phyloP scores from a whole-genome alignment of 345 rosid genomes.

The Orychophragmus violaceus region DNA sequence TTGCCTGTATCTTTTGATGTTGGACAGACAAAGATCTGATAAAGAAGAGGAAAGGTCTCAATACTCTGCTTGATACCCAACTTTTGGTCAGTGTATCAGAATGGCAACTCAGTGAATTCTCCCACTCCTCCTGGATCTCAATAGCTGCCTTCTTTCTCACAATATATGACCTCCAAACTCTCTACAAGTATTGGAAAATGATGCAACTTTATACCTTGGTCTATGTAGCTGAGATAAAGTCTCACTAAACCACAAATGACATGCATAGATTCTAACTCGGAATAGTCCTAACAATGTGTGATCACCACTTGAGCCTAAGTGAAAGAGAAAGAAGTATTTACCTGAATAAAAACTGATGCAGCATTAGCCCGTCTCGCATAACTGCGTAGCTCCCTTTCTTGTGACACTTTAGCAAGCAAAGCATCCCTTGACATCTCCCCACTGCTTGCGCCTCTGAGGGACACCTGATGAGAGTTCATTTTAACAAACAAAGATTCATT shows the following conservation, averaged over 20 bases:
- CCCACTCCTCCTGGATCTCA: conserved; percentile 68
- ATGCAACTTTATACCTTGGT: not conserved
- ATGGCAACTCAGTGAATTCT: conserved; percentile 33
- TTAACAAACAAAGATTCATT: not conserved
- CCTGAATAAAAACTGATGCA: conserved; percentile 69
- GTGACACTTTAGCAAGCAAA: conserved; percentile 76
- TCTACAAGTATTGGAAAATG: conserved; percentile 36
- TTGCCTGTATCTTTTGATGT: conserved; percentile 34
- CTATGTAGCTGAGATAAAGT: too few relatives aligned
- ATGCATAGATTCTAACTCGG: conserved; percentile 2
- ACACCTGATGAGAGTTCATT: conserved; percentile 50
- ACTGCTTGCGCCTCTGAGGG: conserved; percentile 86
- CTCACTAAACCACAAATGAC: not conserved
- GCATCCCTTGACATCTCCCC: conserved; percentile 88
- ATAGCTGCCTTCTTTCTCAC: conserved; percentile 52
- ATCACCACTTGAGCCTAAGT: not conserved
- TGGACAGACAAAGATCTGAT: conserved; percentile 40
- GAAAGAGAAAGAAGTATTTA: conserved; percentile 7
- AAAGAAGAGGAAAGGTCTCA: conserved; percentile 76
- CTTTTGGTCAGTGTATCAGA: conserved; percentile 34
- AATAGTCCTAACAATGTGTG: too few relatives aligned
- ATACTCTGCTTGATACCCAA: conserved; percentile 59
- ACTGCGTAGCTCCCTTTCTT: conserved; percentile 75
- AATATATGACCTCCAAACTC: conserved; percentile 68
- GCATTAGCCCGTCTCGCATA: conserved; percentile 69